Evolutionary conservation across 495 filamentous ascomycete species (phyloP), one percentile per base, ranked within the genome.

Genomic region (Apiosordaria backusii): DNA sequence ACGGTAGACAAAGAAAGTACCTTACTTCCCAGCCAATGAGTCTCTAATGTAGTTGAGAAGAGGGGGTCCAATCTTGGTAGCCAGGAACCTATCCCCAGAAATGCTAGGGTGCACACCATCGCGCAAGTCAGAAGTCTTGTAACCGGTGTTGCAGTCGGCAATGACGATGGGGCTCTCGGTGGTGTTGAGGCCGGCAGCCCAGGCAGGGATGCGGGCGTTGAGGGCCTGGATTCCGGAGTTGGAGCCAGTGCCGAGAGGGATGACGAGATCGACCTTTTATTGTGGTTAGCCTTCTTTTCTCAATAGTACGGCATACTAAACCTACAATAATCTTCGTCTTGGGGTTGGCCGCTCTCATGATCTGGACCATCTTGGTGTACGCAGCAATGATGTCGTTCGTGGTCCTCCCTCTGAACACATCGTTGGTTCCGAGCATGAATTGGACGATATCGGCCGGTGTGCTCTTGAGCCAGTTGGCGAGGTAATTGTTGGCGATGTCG

Each of bases 361-460:
- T 68, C 18, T 70, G 57, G 1, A 81, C 72, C 66, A 82, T 76
- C 62, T 69, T 76, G 54, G 72, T 74, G 45, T 79, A 81, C 0
- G 79, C 77, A 40, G 67, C 71, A 0, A 82, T 72, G 50, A 81
- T 76, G 21, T 77, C 75, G 23, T 71, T 52, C 1, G 74, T 68
- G 55, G 52, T 72, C 2, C 66, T 54, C 18, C 29, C 29, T 4
- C 71, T 72, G 13, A 61, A 55, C 6, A 66, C 57, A 63, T 82
- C 80, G 62, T 82, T 79, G 9, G 80, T 82, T 57, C 80, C 80
- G 2, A 82, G 70, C 73, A 78, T 77, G 67, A 81, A 78, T 69
- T 73, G 77, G 63, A 82, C 76, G 5, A 82, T 71, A 57, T 82
- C 80, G 13, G 80, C 74, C 4, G 70, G 71, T 0, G 75, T 76